phyloP scores from a whole-genome alignment of 352 stramenopile species.

The Phytophthora aleatoria region DNA sequence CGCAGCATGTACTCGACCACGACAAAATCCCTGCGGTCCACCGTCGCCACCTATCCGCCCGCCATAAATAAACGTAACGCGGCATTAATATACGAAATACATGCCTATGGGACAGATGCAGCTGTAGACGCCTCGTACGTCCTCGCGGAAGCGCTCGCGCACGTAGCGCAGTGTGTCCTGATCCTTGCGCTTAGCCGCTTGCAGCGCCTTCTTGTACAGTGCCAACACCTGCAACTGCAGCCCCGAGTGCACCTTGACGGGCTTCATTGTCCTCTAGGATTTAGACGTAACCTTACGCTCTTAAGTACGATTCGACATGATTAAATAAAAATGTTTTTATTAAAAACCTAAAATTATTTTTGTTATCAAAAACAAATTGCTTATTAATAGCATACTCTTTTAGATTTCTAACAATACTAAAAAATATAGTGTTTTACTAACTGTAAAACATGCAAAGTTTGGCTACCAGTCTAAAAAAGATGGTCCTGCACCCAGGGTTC shows the following conservation, averaged over 20 bases:
- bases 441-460: too few species aligned
- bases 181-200: slow-evolving; percentile 66
- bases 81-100: slow-evolving; percentile 1
- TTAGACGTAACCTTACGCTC: too few species aligned
- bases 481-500: too few species aligned
- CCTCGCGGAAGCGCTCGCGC: slow-evolving; percentile 74
- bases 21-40: slow-evolving; percentile 76
- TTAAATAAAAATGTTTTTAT: too few species aligned
- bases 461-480: too few species aligned
- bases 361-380: too few species aligned
- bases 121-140: slow-evolving; percentile 42
- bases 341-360: too few species aligned
- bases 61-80: not conserved
- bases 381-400: too few species aligned
- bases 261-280: not conserved
- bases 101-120: not conserved
- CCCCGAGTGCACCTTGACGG: slow-evolving; percentile 60
- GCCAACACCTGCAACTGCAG: slow-evolving; percentile 79
- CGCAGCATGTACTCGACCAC: slow-evolving; percentile 87
- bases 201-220: slow-evolving; percentile 73
- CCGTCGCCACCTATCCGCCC: slow-evolving; percentile 42
- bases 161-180: slow-evolving; percentile 51
- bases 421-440: too few species aligned
- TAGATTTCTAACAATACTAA: too few species aligned
- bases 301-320: too few species aligned